Conservation (phyloP, 2,329 filamentous ascomycete genomes). For the Cadophora sp. region DNA sequence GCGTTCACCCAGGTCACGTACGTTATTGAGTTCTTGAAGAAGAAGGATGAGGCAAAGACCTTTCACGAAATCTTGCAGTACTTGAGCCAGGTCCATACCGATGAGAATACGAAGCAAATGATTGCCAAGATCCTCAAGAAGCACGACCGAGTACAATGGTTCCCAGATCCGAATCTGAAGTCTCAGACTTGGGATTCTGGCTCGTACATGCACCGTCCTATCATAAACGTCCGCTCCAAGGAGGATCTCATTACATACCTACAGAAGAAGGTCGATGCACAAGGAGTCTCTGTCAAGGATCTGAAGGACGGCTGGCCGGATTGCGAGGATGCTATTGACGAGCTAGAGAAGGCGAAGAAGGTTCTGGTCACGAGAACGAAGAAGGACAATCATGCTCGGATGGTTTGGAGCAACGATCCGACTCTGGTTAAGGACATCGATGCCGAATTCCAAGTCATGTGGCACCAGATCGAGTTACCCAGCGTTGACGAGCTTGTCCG, state of each 20-base stretch:
- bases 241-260: conserved; percentile 81
- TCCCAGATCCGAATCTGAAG: conserved; percentile 63
- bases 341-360: conserved; percentile 78
- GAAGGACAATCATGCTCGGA: conserved; percentile 86
- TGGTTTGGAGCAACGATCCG: conserved; percentile 89
- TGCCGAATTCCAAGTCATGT: conserved; percentile 81
- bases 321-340: conserved; percentile 78
- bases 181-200: conserved; percentile 71
- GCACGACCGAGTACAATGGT: conserved; percentile 65
- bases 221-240: conserved; percentile 81
- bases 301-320: conserved; percentile 95
- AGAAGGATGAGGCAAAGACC: conserved; percentile 70
- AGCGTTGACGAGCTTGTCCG: conserved; percentile 48
- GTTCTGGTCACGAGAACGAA: conserved; percentile 88
- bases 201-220: conserved; percentile 83
- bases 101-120: conserved; percentile 65
- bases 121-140: conserved; percentile 73
- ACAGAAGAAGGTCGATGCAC: conserved; percentile 80
- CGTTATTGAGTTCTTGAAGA: conserved; percentile 82
- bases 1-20: conserved; percentile 89
- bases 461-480: conserved; percentile 82
- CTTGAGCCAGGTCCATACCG: conserved; percentile 71
- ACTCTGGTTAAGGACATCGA: conserved; percentile 79
- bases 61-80: conserved; percentile 83
- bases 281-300: conserved; percentile 84